These are phyloP conservation scores for Paralagenidium karlingii DNA, from an alignment of 352 stramenopile species.

Conservation along the genomic window DNA sequence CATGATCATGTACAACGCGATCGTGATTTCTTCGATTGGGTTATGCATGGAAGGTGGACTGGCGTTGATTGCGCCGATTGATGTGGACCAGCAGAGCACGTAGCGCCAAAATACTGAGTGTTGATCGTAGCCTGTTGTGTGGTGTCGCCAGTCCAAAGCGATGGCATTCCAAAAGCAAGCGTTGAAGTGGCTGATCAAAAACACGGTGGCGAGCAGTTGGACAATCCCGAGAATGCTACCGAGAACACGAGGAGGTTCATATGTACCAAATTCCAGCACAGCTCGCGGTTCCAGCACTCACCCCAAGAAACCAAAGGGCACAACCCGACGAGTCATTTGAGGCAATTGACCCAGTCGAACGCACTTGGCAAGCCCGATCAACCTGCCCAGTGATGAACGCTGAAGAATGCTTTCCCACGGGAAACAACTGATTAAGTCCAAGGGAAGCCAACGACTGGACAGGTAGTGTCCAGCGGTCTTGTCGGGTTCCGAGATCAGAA, in stretches of 20 bases:
- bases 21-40: slow-evolving; percentile 28
- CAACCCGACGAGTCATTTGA: too few relatives aligned
- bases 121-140: too few relatives aligned
- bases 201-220: slow-evolving; percentile 28
- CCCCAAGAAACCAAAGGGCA: too few relatives aligned
- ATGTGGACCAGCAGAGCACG: slow-evolving; percentile 29
- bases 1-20: slow-evolving; percentile 58
- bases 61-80: slow-evolving; percentile 51
- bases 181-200: slow-evolving; percentile 35
- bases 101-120: slow-evolving; percentile 22
- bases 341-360: too few relatives aligned
- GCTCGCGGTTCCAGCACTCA: too few relatives aligned
- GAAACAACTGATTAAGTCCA: slow-evolving; percentile 56
- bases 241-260: slow-evolving; percentile 39
- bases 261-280: too few relatives aligned
- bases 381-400: slow-evolving; percentile 17
- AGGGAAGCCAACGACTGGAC: slow-evolving; percentile 29
- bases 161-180: slow-evolving; percentile 57
- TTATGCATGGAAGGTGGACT: slow-evolving; percentile 44
- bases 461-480: slow-evolving; percentile 36
- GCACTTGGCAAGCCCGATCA: slow-evolving; percentile 48
- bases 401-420: slow-evolving; percentile 46
- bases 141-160: slow-evolving; percentile 22
- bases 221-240: slow-evolving; percentile 41
- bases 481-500: slow-evolving; percentile 29